Evolutionary conservation across 2,329 filamentous ascomycete species (phyloP).

Genomic region (Cryphonectria radicalis): DNA sequence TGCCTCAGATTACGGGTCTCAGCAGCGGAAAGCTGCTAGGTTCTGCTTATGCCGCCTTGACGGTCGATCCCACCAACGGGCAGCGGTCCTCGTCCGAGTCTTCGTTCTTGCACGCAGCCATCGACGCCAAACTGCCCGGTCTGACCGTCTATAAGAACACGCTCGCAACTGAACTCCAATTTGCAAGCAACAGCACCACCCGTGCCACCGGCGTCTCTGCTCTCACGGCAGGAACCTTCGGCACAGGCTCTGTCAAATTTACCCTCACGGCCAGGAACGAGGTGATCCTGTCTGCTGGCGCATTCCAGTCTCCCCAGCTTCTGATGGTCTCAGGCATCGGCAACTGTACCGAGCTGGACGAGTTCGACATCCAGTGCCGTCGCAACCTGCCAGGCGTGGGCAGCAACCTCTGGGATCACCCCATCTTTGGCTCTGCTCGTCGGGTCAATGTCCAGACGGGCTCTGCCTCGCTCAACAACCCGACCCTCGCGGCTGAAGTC

Average conservation of each 20-base stretch:
- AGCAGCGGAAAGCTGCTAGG: conserved; percentile 23
- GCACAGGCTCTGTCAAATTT: conserved; percentile 18
- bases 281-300: conserved; percentile 48
- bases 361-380: conserved; percentile 37
- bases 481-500: neutral
- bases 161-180: conserved; percentile 1
- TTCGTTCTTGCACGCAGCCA: conserved; percentile 31
- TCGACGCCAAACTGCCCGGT: conserved; percentile 30
- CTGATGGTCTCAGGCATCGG: conserved; percentile 40
- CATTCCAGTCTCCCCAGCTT: conserved; percentile 47
- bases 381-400: conserved; percentile 35
- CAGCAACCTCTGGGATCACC: conserved; percentile 23
- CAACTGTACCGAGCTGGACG: conserved; percentile 37
- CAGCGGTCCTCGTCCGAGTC: conserved; percentile 23
- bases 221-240: conserved; percentile 21
- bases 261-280: conserved; percentile 35
- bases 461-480: conserved; percentile 16
- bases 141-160: conserved; percentile 21
- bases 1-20: conserved; percentile 21
- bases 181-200: conserved; percentile 6
- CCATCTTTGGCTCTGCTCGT: conserved; percentile 15
- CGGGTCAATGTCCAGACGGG: conserved; percentile 16
- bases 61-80: conserved; percentile 16
- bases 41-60: conserved; percentile 19
- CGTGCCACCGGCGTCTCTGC: conserved; percentile 15